Conservation (phyloP, 2,329 filamentous ascomycete genomes). For the Talaromyces sp. region DNA sequence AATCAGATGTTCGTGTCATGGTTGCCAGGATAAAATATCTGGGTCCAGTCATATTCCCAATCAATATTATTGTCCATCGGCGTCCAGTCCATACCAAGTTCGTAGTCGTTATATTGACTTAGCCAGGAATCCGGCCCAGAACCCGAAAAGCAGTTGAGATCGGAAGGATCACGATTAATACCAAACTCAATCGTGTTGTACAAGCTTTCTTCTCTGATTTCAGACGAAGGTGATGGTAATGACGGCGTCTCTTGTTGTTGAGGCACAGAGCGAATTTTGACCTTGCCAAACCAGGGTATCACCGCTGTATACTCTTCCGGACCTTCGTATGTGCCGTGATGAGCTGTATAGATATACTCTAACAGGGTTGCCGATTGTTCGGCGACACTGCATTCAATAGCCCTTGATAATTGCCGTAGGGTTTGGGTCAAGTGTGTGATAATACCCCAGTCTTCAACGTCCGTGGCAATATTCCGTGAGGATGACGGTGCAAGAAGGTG, state of each 20-base stretch:
- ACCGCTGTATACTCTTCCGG: neutral
- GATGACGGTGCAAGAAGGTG: neutral
- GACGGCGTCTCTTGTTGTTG: neutral
- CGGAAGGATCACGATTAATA: neutral
- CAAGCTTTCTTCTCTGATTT: neutral
- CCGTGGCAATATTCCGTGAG: neutral
- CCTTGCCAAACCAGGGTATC: slow-evolving; percentile 1
- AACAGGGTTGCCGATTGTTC: neutral
- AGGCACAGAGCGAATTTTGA: neutral
- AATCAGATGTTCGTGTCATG: neutral
- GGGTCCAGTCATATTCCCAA: slow-evolving; percentile 1
- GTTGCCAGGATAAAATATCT: neutral
- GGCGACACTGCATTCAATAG: neutral
- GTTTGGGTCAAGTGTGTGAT: neutral
- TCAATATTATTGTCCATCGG: neutral
- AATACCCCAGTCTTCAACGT: neutral
- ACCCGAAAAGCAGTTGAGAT: neutral
- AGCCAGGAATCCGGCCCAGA: neutral
- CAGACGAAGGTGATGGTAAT: neutral
- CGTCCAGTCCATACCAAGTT: slow-evolving; percentile 1
- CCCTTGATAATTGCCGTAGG: neutral
- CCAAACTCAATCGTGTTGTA: neutral
- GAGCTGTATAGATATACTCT: neutral
- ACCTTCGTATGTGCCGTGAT: neutral
- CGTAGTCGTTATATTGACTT: neutral